Evolutionary conservation across 768 basidiomycete genomes (phyloP).

Genomic region (Pisolithus albus): DNA sequence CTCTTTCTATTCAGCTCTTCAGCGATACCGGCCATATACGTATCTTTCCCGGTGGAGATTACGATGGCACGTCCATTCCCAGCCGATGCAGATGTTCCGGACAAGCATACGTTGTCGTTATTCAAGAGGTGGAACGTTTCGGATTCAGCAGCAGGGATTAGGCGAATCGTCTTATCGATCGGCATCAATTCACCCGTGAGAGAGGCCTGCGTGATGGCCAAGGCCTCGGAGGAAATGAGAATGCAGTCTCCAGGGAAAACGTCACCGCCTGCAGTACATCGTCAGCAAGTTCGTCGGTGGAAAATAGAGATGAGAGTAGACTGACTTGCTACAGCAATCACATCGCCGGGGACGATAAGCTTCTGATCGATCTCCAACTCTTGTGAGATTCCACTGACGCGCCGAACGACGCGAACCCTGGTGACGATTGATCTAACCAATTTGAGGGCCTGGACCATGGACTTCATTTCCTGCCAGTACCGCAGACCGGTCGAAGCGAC

Average conservation of each 20-base stretch:
- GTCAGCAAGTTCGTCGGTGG: background rate
- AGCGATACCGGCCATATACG: conserved; percentile 31
- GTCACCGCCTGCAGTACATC: conserved; percentile 21
- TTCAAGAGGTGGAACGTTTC: conserved; percentile 24
- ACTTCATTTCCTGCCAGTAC: conserved; percentile 31
- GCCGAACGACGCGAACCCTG: conserved; percentile 27
- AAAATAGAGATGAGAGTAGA: conserved; percentile 1
- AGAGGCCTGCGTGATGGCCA: conserved; percentile 30
- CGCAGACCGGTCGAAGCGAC: conserved; percentile 29
- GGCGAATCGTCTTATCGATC: conserved; percentile 24
- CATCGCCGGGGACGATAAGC: conserved; percentile 27
- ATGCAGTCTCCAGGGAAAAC: conserved; percentile 33
- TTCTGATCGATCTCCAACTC: conserved; percentile 27
- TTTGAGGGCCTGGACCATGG: conserved; percentile 29
- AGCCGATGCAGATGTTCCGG: conserved; percentile 29
- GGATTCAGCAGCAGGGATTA: conserved; percentile 9
- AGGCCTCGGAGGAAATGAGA: conserved; percentile 27
- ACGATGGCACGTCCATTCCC: conserved; percentile 28
- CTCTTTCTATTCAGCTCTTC: conserved; percentile 26
- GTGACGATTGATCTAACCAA: conserved; percentile 29
- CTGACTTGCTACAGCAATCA: conserved; percentile 25
- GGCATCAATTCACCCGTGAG: conserved; percentile 32
- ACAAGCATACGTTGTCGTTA: conserved; percentile 28
- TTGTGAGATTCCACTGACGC: conserved; percentile 11
- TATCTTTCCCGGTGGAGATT: conserved; percentile 26